These are phyloP conservation scores for Eleusine indica DNA, from an alignment of 176 grass and related monocot species.

Conservation along the genomic window DNA sequence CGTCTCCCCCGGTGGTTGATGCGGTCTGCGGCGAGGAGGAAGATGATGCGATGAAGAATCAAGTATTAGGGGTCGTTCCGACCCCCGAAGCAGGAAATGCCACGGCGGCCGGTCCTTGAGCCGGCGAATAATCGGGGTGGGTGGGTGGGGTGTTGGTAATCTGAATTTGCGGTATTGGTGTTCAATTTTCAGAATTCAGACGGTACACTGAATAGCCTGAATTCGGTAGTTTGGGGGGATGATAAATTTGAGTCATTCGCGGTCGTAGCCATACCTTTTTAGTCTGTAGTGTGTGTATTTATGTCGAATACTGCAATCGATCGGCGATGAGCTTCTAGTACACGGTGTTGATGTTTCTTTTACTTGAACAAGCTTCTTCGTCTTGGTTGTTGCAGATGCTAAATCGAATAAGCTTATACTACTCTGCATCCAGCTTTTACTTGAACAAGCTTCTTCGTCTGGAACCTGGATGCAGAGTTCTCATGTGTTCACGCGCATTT, in stretches of 20 bases:
- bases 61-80: not conserved
- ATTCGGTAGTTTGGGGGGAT: not conserved
- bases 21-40: not conserved
- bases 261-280: not conserved
- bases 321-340: not conserved
- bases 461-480: no score
- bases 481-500: not conserved
- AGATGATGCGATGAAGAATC: not conserved
- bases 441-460: not conserved
- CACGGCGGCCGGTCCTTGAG: not conserved
- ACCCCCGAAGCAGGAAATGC: not conserved
- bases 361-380: not conserved
- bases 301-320: not conserved
- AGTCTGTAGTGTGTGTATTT: not conserved
- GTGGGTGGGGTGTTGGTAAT: not conserved
- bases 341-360: not conserved
- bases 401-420: not conserved
- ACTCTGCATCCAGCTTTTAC: no score
- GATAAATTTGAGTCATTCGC: not conserved
- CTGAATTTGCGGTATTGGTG: not conserved
- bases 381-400: not conserved
- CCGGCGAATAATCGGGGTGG: not conserved
- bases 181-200: slow-evolving; percentile 18
- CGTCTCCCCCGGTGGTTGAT: slow-evolving; percentile 43
- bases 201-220: not conserved